A percentile compares a stretch with the other conserved stretches of the same genome.
Evolutionary conservation across 331 rosid species (phyloP).

Genomic region (Acacia pycnantha): DNA sequence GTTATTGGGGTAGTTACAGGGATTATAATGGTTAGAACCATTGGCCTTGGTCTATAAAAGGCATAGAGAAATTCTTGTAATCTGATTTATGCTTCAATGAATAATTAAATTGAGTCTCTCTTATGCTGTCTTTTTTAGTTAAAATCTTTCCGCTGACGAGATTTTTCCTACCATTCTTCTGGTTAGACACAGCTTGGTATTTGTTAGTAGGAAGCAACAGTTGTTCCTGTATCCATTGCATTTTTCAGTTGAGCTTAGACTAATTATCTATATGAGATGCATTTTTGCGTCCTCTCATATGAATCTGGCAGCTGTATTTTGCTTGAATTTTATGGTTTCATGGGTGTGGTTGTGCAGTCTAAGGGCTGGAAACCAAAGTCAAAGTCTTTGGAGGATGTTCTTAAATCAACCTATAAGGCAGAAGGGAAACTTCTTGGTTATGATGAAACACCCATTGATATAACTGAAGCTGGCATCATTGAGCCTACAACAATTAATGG

Average conservation of each 20-base stretch:
- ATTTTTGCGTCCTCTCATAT: not conserved
- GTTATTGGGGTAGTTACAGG: not conserved
- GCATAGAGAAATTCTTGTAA: not conserved
- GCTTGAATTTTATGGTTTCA: conserved; percentile 6
- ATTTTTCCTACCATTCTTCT: not conserved
- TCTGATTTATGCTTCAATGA: not conserved
- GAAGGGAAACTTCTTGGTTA: conserved; percentile 81
- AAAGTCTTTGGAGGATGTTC: conserved; percentile 69
- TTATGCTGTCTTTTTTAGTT: not conserved
- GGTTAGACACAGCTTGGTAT: not conserved
- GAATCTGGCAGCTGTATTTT: not conserved
- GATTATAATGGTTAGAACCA: not conserved
- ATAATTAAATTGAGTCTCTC: not conserved
- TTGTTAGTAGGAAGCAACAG: not conserved
- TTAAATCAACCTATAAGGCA: conserved; percentile 56
- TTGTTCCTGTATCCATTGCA: not conserved
- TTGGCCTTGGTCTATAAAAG: not conserved
- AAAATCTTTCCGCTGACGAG: not conserved
- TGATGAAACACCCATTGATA: conserved; percentile 68
- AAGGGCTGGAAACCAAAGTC: conserved; percentile 57
- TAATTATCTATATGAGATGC: not conserved
- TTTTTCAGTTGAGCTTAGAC: not conserved
- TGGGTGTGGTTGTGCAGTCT: conserved; percentile 55
- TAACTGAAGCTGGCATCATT: conserved; percentile 19
- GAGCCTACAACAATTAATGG: conserved; percentile 25